Evolutionary conservation across 148 eudicot genomes (phyloP).

Genomic region (Spergularia bocconei): DNA sequence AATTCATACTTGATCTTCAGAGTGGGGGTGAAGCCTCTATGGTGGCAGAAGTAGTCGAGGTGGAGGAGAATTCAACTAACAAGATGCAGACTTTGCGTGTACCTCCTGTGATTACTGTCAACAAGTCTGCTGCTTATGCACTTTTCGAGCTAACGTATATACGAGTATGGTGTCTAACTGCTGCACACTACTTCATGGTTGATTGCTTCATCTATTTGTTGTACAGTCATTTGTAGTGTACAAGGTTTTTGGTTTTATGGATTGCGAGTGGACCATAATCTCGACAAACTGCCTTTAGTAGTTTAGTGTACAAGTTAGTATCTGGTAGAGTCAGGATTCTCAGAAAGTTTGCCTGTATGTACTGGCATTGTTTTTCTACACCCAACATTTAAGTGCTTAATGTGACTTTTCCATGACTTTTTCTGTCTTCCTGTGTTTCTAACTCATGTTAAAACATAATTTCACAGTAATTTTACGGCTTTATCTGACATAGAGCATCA

Average conservation of each 20-base stretch:
- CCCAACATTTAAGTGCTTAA: no score
- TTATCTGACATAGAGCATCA: slow-evolving; percentile 11
- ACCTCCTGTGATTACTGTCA: slow-evolving; percentile 78
- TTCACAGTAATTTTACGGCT: background rate
- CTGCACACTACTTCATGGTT: no score
- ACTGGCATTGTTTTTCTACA: no score
- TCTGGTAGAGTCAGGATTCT: no score
- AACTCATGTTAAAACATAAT: background rate
- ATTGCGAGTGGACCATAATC: no score
- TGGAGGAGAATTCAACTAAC: slow-evolving; percentile 70
- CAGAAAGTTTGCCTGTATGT: no score
- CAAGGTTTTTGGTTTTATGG: no score
- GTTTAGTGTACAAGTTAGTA: no score
- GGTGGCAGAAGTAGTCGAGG: slow-evolving; percentile 86
- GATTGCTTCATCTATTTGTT: no score
- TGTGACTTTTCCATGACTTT: background rate
- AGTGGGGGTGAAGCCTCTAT: slow-evolving; percentile 88
- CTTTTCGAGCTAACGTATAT: slow-evolving; percentile 77
- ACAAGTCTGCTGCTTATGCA: slow-evolving; percentile 76
- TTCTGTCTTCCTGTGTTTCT: background rate
- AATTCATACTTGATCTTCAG: slow-evolving; percentile 29
- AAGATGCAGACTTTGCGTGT: slow-evolving; percentile 64
- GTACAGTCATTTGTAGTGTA: no score
- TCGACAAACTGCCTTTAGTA: no score
- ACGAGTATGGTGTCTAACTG: slow-evolving; percentile 41